Evolutionary conservation across 257 asterid genomes (phyloP), one percentile per base, ranked within the genome.

Genomic region (Solanum tarapatanum): DNA sequence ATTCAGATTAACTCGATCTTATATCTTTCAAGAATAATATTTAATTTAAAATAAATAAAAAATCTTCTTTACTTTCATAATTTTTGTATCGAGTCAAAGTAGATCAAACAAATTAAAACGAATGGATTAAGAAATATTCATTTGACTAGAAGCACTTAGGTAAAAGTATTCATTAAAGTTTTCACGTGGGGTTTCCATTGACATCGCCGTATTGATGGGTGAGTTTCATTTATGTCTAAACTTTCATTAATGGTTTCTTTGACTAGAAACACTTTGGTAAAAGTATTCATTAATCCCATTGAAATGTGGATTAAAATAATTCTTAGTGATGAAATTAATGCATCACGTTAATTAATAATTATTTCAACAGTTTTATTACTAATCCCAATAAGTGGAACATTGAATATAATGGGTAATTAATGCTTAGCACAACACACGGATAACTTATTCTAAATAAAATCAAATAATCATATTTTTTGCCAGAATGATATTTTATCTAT

Each of bases 201-300:
- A 19, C 69, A 30, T 30, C 72, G 87, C 83, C 83, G 87, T 45
- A 32, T 86, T 28, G 83, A 69, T 45, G 87, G 72, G 8, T 43
- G 87, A 16, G 85, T 82, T 13, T 82, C 39, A 82, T 82, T 48
- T 79, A 79, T 23, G 32, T 36, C 77, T 6, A 13, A 24, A 14
- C n/a, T 60, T 28, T 16, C 7, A 68, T 45, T 48, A 64, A 64
- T 86, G 79, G 41, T 73, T 37, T 86, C 4, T 83, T 88, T 90
- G 89, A 90, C 89, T 88, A 86, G 12, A 7, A 14, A 21, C 58
- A 85, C 80, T 45, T 35, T 45, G 69, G 69, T 80, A 45, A 37
- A 33, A 75, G 84, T 26, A 79, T 45, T 79, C 58, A 80, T 45
- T 79, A 45, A 28, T 45, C 26, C n/a, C 10, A 8, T 80, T 45